phyloP scores from a whole-genome alignment of 768 basidiomycete species.

The Candolleomyces eurysporus region DNA sequence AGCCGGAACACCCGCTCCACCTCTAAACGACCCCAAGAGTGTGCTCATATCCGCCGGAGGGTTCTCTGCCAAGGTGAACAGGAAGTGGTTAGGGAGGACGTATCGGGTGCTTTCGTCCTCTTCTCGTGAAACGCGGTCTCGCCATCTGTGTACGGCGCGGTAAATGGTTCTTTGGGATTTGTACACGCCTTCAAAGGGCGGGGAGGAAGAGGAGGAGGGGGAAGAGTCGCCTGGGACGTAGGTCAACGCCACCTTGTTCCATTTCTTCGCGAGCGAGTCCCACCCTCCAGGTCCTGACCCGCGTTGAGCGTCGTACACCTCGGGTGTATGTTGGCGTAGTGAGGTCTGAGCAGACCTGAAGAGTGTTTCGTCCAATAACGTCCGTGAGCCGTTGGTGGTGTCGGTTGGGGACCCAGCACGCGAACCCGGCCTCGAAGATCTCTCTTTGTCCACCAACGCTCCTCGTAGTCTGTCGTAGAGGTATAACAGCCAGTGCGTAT shows the following conservation, averaged over 20 bases:
- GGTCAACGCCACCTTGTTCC: conserved; percentile 64
- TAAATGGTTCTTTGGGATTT: conserved; percentile 62
- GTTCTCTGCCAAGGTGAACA: conserved; percentile 72
- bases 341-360: conserved; percentile 74
- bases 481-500: conserved; percentile 93
- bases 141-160: conserved; percentile 75
- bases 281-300: conserved; percentile 74
- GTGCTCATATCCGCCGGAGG: conserved; percentile 65
- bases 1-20: conserved; percentile 49
- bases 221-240: neutral
- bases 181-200: conserved; percentile 18
- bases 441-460: conserved; percentile 73
- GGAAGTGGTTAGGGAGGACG: conserved; percentile 69
- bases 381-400: conserved; percentile 23
- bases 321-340: conserved; percentile 65
- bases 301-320: conserved; percentile 62
- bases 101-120: conserved; percentile 87
- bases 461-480: conserved; percentile 91
- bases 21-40: conserved; percentile 52
- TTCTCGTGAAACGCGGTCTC: conserved; percentile 72
- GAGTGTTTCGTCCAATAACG: conserved; percentile 63
- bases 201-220: conserved; percentile 26
- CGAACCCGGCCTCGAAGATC: conserved; percentile 5
- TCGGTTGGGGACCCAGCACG: conserved; percentile 7
- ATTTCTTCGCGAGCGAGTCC: conserved; percentile 75